Conservation (phyloP, 148 eudicot genomes). For the Amaranthus palmeri region DNA sequence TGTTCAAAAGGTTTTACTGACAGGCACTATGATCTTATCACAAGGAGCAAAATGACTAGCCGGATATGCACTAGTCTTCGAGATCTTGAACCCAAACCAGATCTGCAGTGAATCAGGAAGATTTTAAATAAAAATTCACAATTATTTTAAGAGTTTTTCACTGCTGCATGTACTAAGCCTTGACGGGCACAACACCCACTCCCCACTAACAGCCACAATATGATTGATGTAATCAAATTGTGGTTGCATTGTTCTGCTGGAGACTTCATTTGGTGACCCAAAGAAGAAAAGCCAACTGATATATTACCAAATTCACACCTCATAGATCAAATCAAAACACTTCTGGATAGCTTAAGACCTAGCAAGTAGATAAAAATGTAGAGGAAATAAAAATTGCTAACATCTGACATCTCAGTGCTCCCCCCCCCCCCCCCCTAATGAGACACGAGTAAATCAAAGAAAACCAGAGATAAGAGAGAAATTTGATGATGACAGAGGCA, state of each 20-base stretch:
- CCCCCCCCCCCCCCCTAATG: too few species aligned
- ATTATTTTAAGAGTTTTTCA: background rate
- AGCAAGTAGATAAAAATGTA: background rate
- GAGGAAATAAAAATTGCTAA: too few species aligned
- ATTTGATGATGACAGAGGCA: too few species aligned
- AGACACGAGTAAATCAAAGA: too few species aligned
- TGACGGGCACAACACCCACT: background rate
- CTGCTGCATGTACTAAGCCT: background rate
- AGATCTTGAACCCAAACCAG: constrained; percentile 74
- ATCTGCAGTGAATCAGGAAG: constrained; percentile 41
- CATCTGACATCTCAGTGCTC: too few species aligned
- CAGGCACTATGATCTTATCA: background rate
- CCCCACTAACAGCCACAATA: too few species aligned
- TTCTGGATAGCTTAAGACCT: background rate
- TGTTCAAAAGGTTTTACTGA: background rate
- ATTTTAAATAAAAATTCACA: background rate
- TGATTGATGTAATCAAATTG: background rate
- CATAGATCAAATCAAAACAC: too few species aligned
- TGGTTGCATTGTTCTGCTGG: background rate
- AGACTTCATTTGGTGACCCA: background rate
- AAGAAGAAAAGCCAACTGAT: too few species aligned
- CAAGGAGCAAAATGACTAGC: background rate
- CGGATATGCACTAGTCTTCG: constrained; percentile 49
- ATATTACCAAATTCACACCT: too few species aligned
- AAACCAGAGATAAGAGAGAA: too few species aligned